These are phyloP conservation scores for Aspergillus candidus DNA, from an alignment of 2,329 filamentous ascomycete genomes.

Conservation along the genomic window DNA sequence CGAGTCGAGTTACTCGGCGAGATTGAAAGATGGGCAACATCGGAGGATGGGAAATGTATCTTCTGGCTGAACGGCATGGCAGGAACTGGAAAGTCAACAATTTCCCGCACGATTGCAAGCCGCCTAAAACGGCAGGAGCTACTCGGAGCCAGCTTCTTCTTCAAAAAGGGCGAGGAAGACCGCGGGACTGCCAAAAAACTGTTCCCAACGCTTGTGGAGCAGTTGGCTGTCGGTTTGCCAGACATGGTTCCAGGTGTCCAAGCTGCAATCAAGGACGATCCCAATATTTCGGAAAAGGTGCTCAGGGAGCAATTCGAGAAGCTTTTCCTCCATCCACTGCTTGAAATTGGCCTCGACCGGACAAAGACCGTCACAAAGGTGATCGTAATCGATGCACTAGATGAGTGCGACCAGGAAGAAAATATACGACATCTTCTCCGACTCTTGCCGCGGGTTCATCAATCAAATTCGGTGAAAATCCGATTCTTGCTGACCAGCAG, in stretches of 20 bases:
- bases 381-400: constrained; percentile 24
- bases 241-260: constrained; percentile 14
- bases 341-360: neutral
- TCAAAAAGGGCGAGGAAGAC: constrained; percentile 38
- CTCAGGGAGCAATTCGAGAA: constrained; percentile 21
- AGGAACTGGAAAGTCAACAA: constrained; percentile 16
- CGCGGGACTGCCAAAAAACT: constrained; percentile 31
- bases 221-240: constrained; percentile 27
- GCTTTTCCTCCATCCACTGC: constrained; percentile 19
- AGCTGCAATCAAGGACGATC: constrained; percentile 17
- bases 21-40: neutral
- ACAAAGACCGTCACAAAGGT: constrained; percentile 2
- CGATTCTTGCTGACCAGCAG: constrained; percentile 25
- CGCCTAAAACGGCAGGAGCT: constrained; percentile 8
- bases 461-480: constrained; percentile 11
- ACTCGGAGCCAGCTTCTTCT: constrained; percentile 41
- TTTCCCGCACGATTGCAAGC: no score
- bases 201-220: constrained; percentile 28
- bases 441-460: constrained; percentile 14
- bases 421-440: constrained; percentile 18
- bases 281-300: constrained; percentile 17
- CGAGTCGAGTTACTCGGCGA: neutral
- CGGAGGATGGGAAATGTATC: constrained; percentile 9
- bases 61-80: constrained; percentile 13
- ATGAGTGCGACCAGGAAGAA: constrained; percentile 21